phyloP scores from a whole-genome alignment of 768 basidiomycete genomes.

The Cystofilobasidium bisporidii region DNA sequence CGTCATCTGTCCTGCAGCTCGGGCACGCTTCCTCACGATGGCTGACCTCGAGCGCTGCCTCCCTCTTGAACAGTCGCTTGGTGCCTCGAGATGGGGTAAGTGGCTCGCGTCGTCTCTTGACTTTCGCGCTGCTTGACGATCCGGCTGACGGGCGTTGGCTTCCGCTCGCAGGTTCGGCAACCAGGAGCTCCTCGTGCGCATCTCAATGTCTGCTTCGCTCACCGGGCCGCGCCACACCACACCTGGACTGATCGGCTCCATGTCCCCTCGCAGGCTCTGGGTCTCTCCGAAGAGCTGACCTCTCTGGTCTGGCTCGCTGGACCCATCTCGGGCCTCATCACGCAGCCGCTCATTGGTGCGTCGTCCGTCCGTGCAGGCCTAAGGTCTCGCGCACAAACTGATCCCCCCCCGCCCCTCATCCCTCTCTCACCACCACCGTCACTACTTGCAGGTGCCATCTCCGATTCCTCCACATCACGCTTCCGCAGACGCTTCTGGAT shows the following conservation, averaged over 20 bases:
- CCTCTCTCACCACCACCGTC: too few species aligned
- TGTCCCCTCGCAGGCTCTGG: slow-evolving; percentile 43
- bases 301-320: slow-evolving; percentile 82
- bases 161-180: slow-evolving; percentile 9
- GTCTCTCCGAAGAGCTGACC: slow-evolving; percentile 78
- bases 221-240: too few species aligned
- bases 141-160: background rate
- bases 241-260: too few species aligned
- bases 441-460: slow-evolving; percentile 92
- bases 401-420: background rate
- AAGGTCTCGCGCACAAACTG: too few species aligned
- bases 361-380: background rate
- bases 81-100: slow-evolving; percentile 28
- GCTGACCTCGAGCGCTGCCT: too few species aligned
- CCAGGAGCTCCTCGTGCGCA: slow-evolving; percentile 19
- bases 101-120: background rate
- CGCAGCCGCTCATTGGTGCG: slow-evolving; percentile 91
- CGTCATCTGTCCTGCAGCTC: too few species aligned
- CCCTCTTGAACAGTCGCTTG: slow-evolving; percentile 13
- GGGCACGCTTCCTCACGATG: too few species aligned
- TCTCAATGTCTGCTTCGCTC: background rate
- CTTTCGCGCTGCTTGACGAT: background rate
- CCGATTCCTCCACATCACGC: slow-evolving; percentile 84
- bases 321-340: slow-evolving; percentile 70
- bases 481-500: slow-evolving; percentile 91